phyloP scores from a whole-genome alignment of 2,329 filamentous ascomycete species.

The Ascocoryne sarcoides region DNA sequence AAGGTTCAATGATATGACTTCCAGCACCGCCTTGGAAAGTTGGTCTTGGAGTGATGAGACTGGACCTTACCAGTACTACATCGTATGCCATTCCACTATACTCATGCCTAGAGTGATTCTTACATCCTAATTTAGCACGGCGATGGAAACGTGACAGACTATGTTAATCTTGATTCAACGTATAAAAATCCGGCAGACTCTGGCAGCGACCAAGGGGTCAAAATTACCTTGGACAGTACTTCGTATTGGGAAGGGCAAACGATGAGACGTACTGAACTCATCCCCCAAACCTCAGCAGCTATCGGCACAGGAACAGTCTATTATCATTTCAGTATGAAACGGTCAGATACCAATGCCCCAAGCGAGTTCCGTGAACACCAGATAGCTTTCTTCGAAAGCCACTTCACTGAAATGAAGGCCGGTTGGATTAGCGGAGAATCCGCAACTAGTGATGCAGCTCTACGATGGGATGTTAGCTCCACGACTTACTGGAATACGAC shows the following conservation, averaged over 20 bases:
- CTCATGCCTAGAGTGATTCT: background rate
- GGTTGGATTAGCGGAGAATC: slow-evolving; percentile 46
- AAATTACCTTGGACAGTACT: slow-evolving; percentile 55
- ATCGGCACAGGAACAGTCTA: slow-evolving; percentile 59
- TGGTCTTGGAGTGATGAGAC: slow-evolving; percentile 62
- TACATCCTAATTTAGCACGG: slow-evolving; percentile 40
- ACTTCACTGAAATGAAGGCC: slow-evolving; percentile 70
- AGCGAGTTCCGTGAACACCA: slow-evolving; percentile 57
- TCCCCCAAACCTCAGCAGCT: slow-evolving; percentile 57
- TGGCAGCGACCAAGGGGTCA: slow-evolving; percentile 53
- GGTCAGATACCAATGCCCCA: slow-evolving; percentile 50
- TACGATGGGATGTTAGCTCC: slow-evolving; percentile 57
- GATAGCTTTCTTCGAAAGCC: slow-evolving; percentile 52
- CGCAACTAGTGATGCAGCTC: slow-evolving; percentile 41
- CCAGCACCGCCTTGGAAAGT: slow-evolving; percentile 44
- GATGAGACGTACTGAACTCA: slow-evolving; percentile 67
- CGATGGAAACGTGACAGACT: slow-evolving; percentile 30
- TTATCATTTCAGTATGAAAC: slow-evolving; percentile 65
- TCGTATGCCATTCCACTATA: slow-evolving; percentile 28
- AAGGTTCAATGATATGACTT: slow-evolving; percentile 52
- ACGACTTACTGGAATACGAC: slow-evolving; percentile 53
- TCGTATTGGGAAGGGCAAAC: slow-evolving; percentile 64
- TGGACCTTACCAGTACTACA: slow-evolving; percentile 67
- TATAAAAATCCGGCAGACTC: slow-evolving; percentile 47
- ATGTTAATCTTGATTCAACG: slow-evolving; percentile 38